A percentile compares a stretch with the other conserved stretches of the same genome.
Conservation (phyloP, 257 asterid genomes). For the Ehretia macrophylla region DNA sequence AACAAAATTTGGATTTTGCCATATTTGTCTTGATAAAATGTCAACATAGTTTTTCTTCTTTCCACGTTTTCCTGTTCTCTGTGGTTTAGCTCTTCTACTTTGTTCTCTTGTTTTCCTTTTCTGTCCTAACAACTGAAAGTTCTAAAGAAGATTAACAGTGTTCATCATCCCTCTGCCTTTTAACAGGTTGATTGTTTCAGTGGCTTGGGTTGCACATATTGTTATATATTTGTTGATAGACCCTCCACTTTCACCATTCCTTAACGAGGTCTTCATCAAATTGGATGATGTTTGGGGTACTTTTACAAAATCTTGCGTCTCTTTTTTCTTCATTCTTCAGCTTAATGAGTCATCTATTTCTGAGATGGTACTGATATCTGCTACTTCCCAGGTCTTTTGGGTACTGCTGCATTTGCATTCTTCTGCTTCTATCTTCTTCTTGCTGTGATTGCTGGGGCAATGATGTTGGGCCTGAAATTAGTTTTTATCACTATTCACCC, state of each 20-base stretch:
- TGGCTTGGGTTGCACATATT: conserved; percentile 93
- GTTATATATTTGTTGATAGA: conserved; percentile 83
- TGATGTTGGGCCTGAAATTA: conserved; percentile 91
- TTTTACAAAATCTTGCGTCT: conserved; percentile 10
- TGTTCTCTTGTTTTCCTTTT: not conserved
- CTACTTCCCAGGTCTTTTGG: conserved; percentile 79
- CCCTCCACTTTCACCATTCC: conserved; percentile 90
- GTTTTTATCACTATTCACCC: conserved; percentile 96
- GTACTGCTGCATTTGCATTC: conserved; percentile 96
- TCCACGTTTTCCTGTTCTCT: not conserved
- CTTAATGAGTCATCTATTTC: conserved; percentile 10
- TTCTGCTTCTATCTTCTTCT: conserved; percentile 97
- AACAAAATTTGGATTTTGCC: too few relatives aligned
- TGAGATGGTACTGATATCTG: conserved; percentile 3
- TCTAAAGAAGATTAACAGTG: not conserved
- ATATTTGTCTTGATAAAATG: not conserved
- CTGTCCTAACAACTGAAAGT: not conserved
- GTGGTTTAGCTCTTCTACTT: not conserved
- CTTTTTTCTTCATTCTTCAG: conserved; percentile 8
- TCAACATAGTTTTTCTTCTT: not conserved
- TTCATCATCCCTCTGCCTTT: conserved; percentile 12
- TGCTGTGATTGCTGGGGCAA: conserved; percentile 98
- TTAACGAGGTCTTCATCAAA: conserved; percentile 86
- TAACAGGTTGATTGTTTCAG: conserved; percentile 85
- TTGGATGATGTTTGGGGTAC: conserved; percentile 95